A percentile compares a stretch with the other conserved stretches of the same genome.
phyloP scores from a whole-genome alignment of 2,329 filamentous ascomycete genomes.

The Bipolaris victoriae region DNA sequence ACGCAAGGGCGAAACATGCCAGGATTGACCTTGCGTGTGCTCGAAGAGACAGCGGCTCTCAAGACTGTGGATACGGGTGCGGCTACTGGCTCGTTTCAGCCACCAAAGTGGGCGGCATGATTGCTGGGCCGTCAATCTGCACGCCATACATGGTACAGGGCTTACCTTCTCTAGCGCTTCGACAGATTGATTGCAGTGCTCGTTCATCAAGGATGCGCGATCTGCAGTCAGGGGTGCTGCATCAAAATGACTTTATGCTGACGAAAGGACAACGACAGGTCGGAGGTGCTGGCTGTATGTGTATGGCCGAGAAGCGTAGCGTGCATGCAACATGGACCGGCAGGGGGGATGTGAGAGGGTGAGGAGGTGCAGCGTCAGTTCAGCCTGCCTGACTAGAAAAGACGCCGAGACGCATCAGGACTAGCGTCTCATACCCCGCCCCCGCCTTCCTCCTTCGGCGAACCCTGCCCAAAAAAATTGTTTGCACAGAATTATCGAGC shows the following conservation, averaged over 20 bases:
- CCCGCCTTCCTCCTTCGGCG: slow-evolving; percentile 24
- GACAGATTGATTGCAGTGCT: slow-evolving; percentile 18
- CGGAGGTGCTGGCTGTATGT: slow-evolving; percentile 1
- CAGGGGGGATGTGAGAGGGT: neutral
- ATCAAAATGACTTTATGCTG: slow-evolving; percentile 14
- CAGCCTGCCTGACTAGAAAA: neutral
- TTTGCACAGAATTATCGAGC: slow-evolving; percentile 8
- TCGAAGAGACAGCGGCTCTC: neutral
- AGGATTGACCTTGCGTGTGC: neutral
- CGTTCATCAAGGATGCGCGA: slow-evolving; percentile 19
- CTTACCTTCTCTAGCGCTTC: slow-evolving; percentile 18
- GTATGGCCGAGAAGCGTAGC: slow-evolving; percentile 4
- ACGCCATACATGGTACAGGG: slow-evolving; percentile 16
- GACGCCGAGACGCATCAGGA: slow-evolving; percentile 4
- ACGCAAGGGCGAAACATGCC: neutral
- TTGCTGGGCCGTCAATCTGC: slow-evolving; percentile 12
- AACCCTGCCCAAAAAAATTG: slow-evolving; percentile 21
- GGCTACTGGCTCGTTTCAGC: slow-evolving; percentile 1
- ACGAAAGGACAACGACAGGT: slow-evolving; percentile 13
- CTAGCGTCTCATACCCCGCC: slow-evolving; percentile 21
- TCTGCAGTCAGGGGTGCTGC: slow-evolving; percentile 24
- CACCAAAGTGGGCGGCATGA: neutral
- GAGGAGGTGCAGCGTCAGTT: slow-evolving; percentile 7
- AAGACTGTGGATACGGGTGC: neutral
- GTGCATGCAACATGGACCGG: slow-evolving; percentile 10